phyloP scores from a whole-genome alignment of 306 rosid genomes.

The Malus asiatica region DNA sequence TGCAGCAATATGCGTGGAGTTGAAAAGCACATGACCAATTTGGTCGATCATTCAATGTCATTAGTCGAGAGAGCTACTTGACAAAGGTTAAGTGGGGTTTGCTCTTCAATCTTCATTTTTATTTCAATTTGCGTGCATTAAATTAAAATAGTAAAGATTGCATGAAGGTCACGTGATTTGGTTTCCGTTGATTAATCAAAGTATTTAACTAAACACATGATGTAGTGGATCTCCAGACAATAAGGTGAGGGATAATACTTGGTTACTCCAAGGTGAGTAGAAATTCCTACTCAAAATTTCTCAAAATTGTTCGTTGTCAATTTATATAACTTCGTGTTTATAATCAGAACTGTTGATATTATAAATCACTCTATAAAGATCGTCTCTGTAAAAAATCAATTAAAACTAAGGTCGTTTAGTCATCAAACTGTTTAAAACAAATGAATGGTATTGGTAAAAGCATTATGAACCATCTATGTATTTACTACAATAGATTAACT shows the following conservation, averaged over 20 bases:
- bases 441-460: no score
- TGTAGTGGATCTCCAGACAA: neutral
- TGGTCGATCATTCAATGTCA: neutral
- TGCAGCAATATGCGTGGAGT: neutral
- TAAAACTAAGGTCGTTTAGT: no score
- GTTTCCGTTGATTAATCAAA: neutral
- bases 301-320: no score
- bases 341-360: no score
- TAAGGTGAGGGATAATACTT: neutral
- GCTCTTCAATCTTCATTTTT: neutral
- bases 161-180: constrained; percentile 1
- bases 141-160: neutral
- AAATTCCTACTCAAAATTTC: no score
- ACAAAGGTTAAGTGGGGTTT: neutral
- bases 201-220: neutral
- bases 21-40: neutral
- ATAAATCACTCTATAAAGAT: no score
- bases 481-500: no score
- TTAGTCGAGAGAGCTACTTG: neutral
- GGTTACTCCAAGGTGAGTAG: no score
- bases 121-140: neutral
- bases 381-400: no score
- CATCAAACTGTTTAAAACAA: no score
- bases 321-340: no score
- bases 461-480: no score